phyloP scores from a whole-genome alignment of 129 eudicot species.

The Chrysanthemum makinoi region DNA sequence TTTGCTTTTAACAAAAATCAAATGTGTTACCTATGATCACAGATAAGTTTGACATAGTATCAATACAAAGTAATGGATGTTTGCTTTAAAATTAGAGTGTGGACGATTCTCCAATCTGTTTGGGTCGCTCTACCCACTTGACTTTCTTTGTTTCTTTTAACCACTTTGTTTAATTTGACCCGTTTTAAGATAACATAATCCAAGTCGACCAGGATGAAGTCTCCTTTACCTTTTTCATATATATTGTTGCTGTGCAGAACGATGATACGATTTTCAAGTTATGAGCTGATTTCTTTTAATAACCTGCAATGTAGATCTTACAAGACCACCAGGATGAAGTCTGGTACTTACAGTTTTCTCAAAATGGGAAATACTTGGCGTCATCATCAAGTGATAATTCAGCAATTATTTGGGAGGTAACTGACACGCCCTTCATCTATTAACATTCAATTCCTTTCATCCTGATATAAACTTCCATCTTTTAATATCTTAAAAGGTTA shows the following conservation, averaged over 20 bases:
- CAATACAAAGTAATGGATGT: too few species aligned
- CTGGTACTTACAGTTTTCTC: constrained; percentile 90
- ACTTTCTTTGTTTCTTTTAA: neutral
- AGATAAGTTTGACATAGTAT: too few species aligned
- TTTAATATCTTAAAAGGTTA: constrained; percentile 39
- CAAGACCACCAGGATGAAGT: constrained; percentile 82
- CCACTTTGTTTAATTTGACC: neutral
- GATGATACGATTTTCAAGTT: neutral
- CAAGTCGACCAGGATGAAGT: too few species aligned
- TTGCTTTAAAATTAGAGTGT: too few species aligned
- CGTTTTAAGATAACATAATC: too few species aligned
- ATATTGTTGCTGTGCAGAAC: neutral
- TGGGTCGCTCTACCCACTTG: neutral
- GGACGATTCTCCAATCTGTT: too few species aligned
- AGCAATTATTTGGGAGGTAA: constrained; percentile 96
- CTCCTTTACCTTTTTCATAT: too few species aligned
- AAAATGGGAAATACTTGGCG: constrained; percentile 79
- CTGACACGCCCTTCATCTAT: neutral
- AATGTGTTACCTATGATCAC: neutral
- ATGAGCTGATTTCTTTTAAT: neutral
- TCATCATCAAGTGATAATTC: constrained; percentile 78
- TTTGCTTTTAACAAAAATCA: neutral
- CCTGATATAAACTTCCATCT: neutral
- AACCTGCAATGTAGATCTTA: constrained; percentile 47
- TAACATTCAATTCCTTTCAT: neutral